Evolutionary conservation across 352 stramenopile species (phyloP).

Genomic region (Pythium rishiriense): DNA sequence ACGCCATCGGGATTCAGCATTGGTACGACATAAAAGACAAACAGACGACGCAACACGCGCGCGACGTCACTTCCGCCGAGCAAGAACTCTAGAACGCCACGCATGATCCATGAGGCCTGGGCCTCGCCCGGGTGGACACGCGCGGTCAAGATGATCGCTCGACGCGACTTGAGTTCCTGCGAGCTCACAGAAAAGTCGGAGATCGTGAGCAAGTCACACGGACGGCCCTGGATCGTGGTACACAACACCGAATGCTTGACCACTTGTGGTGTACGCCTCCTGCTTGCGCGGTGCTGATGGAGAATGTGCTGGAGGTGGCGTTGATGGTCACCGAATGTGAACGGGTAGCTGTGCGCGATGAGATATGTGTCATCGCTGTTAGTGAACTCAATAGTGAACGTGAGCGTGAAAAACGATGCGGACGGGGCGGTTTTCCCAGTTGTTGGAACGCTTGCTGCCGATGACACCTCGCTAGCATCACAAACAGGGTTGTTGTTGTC

Average conservation of each 20-base stretch:
- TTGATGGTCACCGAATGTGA: conserved; percentile 86
- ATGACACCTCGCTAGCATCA: background rate
- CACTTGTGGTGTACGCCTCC: conserved; percentile 20
- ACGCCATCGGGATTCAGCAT: conserved; percentile 96
- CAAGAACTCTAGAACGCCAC: conserved; percentile 90
- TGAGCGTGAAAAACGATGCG: conserved; percentile 81
- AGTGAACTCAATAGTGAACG: conserved; percentile 84
- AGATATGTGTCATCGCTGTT: conserved; percentile 84
- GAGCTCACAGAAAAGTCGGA: conserved; percentile 43
- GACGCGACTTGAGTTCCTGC: conserved; percentile 37
- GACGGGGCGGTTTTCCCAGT: background rate
- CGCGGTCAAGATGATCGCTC: conserved; percentile 78
- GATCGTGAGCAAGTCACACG: conserved; percentile 80
- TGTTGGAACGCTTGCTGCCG: background rate
- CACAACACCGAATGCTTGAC: conserved; percentile 57
- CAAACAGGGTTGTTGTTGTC: background rate
- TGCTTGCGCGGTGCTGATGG: conserved; percentile 6
- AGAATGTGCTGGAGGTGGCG: conserved; percentile 54
- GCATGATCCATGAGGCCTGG: conserved; percentile 94
- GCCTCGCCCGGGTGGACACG: conserved; percentile 91
- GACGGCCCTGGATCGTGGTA: conserved; percentile 51
- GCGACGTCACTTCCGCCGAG: conserved; percentile 61
- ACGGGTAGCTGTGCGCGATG: conserved; percentile 92
- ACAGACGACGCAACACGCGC: conserved; percentile 75
- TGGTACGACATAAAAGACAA: conserved; percentile 92